Base-by-base conservation (phyloP, 169 alveolate species). In the Plasmodium fragile region DNA sequence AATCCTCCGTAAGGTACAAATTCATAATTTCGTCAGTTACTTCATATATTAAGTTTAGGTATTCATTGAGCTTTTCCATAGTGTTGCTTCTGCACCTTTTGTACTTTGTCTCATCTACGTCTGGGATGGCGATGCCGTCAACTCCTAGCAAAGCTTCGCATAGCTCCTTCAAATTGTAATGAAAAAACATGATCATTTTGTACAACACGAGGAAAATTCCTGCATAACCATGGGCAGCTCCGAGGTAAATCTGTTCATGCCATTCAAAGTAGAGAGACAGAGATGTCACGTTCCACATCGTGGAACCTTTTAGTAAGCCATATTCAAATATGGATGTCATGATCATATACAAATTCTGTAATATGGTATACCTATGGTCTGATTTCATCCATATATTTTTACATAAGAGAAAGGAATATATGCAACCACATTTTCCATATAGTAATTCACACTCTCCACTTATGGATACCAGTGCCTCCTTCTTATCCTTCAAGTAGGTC, bases 181-280 rank as follows among this genome's bases (percentile, higher is more conserved):
- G 25, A n/a, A 85, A 85, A 85, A 85, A 85, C 25, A 49, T 11
- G 10, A 85, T 85, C 25, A 85, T 77, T 5, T 85, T 75, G 45
- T 53, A 85, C 30, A 85, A 34, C 18, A 85, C 80, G 36, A 85
- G 65, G 25, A 85, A 85, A 52, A 85, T 85, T 4, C 93, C 93
- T 49, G 93, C 84, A 69, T 85, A 85, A 1, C 93, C 93, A 85
- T 85, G 93, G 22, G 93, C 93, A 32, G 85, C 84, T 16, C 93
- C 93, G 53, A 85, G 69, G 70, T 85, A 85, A 32, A 85, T 45
- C 43, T 85, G 81, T 52, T 52, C 80, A 75, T 85, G 93, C 93
- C 93, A 85, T 85, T 85, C 85, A 3, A 73, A 85, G 43, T 85
- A 73, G 1, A 85, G 79, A 34, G 80, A 39, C n/a, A 85, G 80